These are phyloP conservation scores for Leccinum disarticulatum DNA, from an alignment of 768 basidiomycete genomes.

Conservation along the genomic window DNA sequence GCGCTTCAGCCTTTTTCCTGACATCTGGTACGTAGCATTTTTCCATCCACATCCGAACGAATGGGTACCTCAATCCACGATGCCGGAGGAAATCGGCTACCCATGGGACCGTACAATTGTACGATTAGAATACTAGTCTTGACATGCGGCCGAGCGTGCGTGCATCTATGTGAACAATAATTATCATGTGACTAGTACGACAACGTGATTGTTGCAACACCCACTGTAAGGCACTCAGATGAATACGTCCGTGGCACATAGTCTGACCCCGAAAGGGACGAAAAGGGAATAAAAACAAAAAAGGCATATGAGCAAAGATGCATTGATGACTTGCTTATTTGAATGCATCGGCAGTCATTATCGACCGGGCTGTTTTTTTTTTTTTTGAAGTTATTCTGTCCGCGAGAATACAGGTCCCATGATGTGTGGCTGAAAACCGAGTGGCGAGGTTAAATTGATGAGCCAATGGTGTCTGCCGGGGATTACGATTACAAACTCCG, in stretches of 20 bases:
- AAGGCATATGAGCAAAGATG: background rate
- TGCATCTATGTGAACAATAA: background rate
- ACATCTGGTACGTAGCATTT: background rate
- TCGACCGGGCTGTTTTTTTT: background rate
- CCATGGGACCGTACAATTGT: background rate
- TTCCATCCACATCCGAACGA: background rate
- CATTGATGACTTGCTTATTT: background rate
- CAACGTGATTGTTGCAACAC: background rate
- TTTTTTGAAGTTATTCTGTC: background rate
- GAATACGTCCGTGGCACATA: too few species aligned
- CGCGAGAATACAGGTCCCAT: too few species aligned
- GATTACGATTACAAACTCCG: background rate
- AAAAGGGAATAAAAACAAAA: background rate
- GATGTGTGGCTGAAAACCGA: too few species aligned
- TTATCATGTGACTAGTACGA: background rate
- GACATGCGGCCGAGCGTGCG: background rate
- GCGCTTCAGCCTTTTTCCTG: background rate
- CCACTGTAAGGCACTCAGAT: background rate
- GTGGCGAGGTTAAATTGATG: too few species aligned
- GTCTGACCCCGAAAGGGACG: too few species aligned
- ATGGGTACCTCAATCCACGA: background rate
- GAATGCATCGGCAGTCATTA: background rate
- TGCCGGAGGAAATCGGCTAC: background rate
- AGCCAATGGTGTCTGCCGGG: background rate
- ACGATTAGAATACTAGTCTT: background rate